Percentiles rank a stretch among this genome's conserved stretches.
Evolutionary conservation across 2,329 filamentous ascomycete genomes (phyloP).

Genomic region (Podosphaera fusca): DNA sequence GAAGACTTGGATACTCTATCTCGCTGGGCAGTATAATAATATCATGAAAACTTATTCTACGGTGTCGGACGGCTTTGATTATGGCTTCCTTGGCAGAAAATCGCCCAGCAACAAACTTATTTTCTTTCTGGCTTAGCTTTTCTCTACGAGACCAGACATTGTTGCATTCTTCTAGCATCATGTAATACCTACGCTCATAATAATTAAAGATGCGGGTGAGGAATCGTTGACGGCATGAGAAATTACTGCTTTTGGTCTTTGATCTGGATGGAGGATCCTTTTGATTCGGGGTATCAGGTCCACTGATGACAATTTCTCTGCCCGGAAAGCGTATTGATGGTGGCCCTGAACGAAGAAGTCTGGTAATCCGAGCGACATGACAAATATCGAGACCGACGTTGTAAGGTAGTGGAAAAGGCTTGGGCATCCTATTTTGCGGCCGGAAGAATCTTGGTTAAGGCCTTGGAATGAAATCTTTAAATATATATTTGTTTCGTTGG

Average conservation of each 20-base stretch:
- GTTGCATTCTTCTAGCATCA: background rate
- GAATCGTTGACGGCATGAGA: background rate
- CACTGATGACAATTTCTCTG: background rate
- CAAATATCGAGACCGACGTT: slow-evolving; percentile 63
- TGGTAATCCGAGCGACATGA: slow-evolving; percentile 35
- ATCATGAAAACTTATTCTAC: slow-evolving; percentile 27
- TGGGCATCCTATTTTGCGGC: slow-evolving; percentile 3
- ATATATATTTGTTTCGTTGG: no score
- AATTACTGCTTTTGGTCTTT: background rate
- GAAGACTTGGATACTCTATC: slow-evolving; percentile 13
- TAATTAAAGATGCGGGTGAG: background rate
- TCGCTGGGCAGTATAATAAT: slow-evolving; percentile 20
- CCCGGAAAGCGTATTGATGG: background rate
- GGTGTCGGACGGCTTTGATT: slow-evolving; percentile 40
- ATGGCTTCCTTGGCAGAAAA: slow-evolving; percentile 50
- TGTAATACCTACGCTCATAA: background rate
- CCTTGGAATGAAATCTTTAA: no score
- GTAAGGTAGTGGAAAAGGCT: slow-evolving; percentile 3
- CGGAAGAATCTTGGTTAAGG: no score
- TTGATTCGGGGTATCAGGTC: background rate
- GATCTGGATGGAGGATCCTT: background rate
- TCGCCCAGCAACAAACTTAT: slow-evolving; percentile 3
- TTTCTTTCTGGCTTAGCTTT: background rate
- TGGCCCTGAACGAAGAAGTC: background rate
- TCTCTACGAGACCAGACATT: background rate